A percentile compares a stretch with the other conserved stretches of the same genome.
Conservation (phyloP, 2,329 filamentous ascomycete genomes). For the Botrytis sinoallii region DNA sequence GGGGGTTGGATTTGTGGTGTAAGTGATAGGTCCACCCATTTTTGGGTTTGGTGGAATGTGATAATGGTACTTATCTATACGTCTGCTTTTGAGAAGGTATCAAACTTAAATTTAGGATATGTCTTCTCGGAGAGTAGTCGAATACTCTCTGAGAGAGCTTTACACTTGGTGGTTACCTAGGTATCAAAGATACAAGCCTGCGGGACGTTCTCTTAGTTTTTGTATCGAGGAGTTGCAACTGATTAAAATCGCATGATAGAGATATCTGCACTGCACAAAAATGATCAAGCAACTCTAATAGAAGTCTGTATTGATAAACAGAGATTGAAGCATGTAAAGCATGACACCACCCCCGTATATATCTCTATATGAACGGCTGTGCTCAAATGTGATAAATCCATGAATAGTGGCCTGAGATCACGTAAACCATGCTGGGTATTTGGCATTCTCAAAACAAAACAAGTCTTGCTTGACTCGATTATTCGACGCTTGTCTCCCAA, state of each 20-base stretch:
- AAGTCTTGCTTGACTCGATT: constrained; percentile 39
- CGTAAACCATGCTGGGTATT: neutral
- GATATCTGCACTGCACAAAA: neutral
- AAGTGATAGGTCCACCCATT: neutral
- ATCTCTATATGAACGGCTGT: neutral
- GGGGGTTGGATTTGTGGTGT: neutral
- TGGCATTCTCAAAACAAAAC: neutral
- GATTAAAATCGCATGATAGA: neutral
- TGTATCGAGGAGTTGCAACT: neutral
- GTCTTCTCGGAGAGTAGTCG: neutral
- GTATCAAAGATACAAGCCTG: neutral
- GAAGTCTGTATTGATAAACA: neutral
- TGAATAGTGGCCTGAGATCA: neutral
- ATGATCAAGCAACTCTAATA: neutral
- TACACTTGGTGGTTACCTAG: neutral
- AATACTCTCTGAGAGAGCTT: neutral
- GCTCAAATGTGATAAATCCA: neutral
- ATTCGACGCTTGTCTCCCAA: constrained; percentile 56
- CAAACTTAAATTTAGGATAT: neutral
- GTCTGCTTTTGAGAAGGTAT: neutral
- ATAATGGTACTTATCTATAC: neutral
- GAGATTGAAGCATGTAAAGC: neutral
- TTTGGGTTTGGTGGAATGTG: neutral
- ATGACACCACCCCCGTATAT: neutral
- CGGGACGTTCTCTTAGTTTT: neutral